Evolutionary conservation across 2,329 filamentous ascomycete species (phyloP).

Genomic region (Exophiala sideris): DNA sequence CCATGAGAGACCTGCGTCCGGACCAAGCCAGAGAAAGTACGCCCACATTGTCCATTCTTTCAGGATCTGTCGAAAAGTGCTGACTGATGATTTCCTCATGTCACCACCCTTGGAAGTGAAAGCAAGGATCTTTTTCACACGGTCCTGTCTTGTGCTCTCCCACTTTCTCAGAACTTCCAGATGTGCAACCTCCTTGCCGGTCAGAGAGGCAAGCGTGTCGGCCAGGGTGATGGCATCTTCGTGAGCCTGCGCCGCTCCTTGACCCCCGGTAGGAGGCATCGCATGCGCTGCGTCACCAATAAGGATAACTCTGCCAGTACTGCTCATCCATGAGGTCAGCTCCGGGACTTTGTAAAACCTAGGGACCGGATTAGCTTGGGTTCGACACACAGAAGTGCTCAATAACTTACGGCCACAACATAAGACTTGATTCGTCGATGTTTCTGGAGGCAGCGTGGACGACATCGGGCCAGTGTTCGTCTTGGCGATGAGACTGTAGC

Average conservation of each 20-base stretch:
- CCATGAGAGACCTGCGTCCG: constrained; percentile 13
- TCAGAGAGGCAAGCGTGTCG: constrained; percentile 11
- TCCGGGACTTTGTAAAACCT: constrained; percentile 20
- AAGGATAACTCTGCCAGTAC: constrained; percentile 17
- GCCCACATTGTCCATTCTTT: constrained; percentile 23
- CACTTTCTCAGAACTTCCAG: constrained; percentile 33
- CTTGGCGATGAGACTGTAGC: constrained; percentile 13
- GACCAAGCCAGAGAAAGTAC: constrained; percentile 15
- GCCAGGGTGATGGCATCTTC: constrained; percentile 26
- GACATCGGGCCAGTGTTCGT: constrained; percentile 17
- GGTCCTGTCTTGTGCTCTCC: constrained; percentile 48
- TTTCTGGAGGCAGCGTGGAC: constrained; percentile 17
- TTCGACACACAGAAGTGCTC: background rate
- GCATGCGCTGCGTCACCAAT: constrained; percentile 27
- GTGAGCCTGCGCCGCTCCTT: constrained; percentile 26
- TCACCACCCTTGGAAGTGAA: constrained; percentile 37
- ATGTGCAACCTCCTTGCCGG: constrained; percentile 1
- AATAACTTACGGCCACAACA: constrained; percentile 22
- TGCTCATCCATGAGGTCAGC: constrained; percentile 22
- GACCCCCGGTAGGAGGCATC: constrained; percentile 26
- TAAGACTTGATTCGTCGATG: constrained; percentile 14
- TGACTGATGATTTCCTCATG: constrained; percentile 11
- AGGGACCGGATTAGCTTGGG: background rate
- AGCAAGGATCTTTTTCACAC: constrained; percentile 47
- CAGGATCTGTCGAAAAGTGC: constrained; percentile 17